Base-by-base conservation (phyloP, 441 rosid genomes). In the Manihot esculenta region DNA sequence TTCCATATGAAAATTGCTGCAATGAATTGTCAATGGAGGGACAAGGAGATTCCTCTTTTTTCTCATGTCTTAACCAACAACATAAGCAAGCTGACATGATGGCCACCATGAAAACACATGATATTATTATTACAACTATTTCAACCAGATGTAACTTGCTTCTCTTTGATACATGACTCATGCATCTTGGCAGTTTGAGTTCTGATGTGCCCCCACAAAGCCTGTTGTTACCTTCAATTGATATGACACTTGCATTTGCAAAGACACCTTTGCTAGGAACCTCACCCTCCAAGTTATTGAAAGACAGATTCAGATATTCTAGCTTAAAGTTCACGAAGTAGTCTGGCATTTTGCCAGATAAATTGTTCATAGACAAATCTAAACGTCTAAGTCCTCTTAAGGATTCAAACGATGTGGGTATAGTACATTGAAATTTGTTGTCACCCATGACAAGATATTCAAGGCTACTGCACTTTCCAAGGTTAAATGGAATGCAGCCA, bases 361-460 rank as follows among this genome's bases (percentile, higher is more conserved):
- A 44, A 15, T 70, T 79, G 58, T 81, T 74, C 3, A 3, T 18
- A 2, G 84, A 78, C 24, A 78, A 47, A 58, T 82, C 72, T 2
- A 82, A 21, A 3, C 5, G 0, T 27, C 23, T 20, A 47, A 79
- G 54, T 11, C 79, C 77, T 62, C 17, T 62, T 49, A 79, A 59
- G 1, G 78, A 62, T 8, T 62, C 44, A 20, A 79, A 24, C 1
- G 79, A 67, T 3, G 45, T 17, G 24, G 82, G 79, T 44, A 74
- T 64, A 11, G 55, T 41, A 24, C 85, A 79, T n/a, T 33, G 1
- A 38, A 79, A 74, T 11, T 24, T 23, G 63, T 82, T 79, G 15
- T 21, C 49, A 7, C 26, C 9, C 56, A 76, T 44, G 51, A 20
- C 0, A 20, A 79, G 80, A 6, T 0, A 3, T 15, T 21, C 58